Base-by-base conservation (phyloP, 371 early-diverging fungal species). In the Conidiobolus incongruus region DNA sequence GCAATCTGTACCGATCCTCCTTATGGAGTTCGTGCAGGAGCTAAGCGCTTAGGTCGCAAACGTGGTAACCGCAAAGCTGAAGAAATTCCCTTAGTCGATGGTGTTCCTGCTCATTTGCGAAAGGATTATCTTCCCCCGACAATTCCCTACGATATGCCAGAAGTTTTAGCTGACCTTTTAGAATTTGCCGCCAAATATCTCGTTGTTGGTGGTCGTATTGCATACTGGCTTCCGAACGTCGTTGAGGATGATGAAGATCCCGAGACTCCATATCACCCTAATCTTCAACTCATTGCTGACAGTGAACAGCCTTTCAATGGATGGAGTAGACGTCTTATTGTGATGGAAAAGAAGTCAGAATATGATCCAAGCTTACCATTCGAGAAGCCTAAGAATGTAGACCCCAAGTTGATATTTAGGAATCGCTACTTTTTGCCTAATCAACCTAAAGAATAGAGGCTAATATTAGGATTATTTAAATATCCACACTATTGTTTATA, bases 1-100 rank as follows among this genome's bases (percentile, higher is more conserved):
- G 81, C 81, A 15, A 87, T 80, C 40, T 74, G 80, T 11, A 82
- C 83, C 1, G 82, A 74, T 53, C 72, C 94, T n/a, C 97, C 97
- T 13, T 93, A 96, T 55, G 94, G 97, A 51, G 93, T 97, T 7
- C 78, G 97, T 33, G 95, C 94, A 0, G 94, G 94, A 10, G 95
- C 97, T 12, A 90, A 88, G 56, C 85, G 73, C 28, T 64, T 94
- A 17, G 88, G 91, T 23, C 59, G 77, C 38, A 72, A 72, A 41
- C 63, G 70, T 35, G 69, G 70, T 3, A 45, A 60, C 12, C 66
- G 70, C 4, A 63, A 70, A 44, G 64, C 66, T 26, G 51, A 57
- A 16, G 53, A 65, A 13, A 53, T 71, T 46, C 49, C 62, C 33
- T 52, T 64, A 16, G 62, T 72, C 32, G 75, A 79, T 34, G 84